Base-by-base conservation (phyloP, 768 basidiomycete genomes). In the Flagelloscypha sp. region DNA sequence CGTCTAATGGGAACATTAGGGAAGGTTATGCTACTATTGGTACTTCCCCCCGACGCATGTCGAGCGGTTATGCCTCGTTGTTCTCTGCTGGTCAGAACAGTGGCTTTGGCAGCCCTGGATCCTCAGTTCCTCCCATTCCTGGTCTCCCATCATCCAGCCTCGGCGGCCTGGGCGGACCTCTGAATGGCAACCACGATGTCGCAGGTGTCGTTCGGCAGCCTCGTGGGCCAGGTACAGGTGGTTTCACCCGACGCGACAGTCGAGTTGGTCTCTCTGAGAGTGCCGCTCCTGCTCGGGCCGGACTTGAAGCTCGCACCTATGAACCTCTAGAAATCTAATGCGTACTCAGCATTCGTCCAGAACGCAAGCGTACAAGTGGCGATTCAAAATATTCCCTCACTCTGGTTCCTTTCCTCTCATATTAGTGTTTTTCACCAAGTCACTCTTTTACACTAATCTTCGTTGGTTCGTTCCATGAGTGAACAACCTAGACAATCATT, bases 1-100 rank as follows among this genome's bases (percentile, higher is more conserved):
- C 85, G 12, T 90, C 86, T 30, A 90, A 88, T 54, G 85, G 86
- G 37, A 90, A 90, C 53, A 88, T 90, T 38, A 79, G 87, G 34
- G 72, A 74, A 41, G 85, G 84, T 19, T 90, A 85, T 58, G 85
- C 84, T 12, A 89, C 87, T 23, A 86, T 89, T 39, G 82, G 84
- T 20, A 82, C 86, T 24, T 79, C 85, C 20, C 76, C 84, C 25
- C 81, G 85, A 40, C 78, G 88, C 30, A 68, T 79, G 35, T 76
- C 79, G n/a, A 67, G 72, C 28, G 76, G 69, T 18, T 86, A 85
- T 53, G 68, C 74, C 11, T 72, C 76, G n/a, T 55, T 88, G 22
- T 88, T 88, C 53, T 64, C 69, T 8, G 70, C 64, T 37, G 67
- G 78, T 21, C 57, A 35, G 44, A 40, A 36, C 30, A 37, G 61